Conservation (phyloP, 2,329 filamentous ascomycete species). For the Teratosphaeria zuluensis region DNA sequence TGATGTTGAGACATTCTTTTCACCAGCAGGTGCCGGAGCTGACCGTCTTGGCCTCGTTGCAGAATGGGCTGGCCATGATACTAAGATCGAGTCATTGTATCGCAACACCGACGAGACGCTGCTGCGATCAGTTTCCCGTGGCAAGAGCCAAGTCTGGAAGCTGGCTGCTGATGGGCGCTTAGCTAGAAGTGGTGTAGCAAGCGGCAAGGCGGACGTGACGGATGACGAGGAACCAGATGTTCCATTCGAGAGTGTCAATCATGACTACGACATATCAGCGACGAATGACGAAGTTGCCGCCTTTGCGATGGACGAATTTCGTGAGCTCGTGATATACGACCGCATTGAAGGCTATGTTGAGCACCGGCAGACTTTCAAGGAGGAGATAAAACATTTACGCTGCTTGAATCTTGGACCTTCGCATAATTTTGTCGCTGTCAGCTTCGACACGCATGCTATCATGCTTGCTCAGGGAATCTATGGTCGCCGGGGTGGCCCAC, state of each 20-base stretch:
- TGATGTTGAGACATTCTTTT: conserved; percentile 69
- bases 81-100: background rate
- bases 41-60: conserved; percentile 9
- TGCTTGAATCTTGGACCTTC: conserved; percentile 8
- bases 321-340: conserved; percentile 16
- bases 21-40: conserved; percentile 39
- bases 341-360: conserved; percentile 23
- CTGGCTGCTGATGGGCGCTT: background rate
- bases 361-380: conserved; percentile 10
- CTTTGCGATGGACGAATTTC: conserved; percentile 10
- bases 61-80: conserved; percentile 11
- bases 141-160: conserved; percentile 2
- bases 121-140: conserved; percentile 1
- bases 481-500: conserved; percentile 8
- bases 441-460: conserved; percentile 12
- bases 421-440: conserved; percentile 20
- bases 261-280: conserved; percentile 9
- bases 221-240: background rate
- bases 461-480: conserved; percentile 20
- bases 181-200: background rate
- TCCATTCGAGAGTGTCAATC: conserved; percentile 13
- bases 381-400: conserved; percentile 5
- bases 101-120: background rate
- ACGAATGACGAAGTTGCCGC: conserved; percentile 16
- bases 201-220: background rate